Evolutionary conservation across 2,329 filamentous ascomycete species (phyloP).

Genomic region (Akanthomyces dipterigenus): DNA sequence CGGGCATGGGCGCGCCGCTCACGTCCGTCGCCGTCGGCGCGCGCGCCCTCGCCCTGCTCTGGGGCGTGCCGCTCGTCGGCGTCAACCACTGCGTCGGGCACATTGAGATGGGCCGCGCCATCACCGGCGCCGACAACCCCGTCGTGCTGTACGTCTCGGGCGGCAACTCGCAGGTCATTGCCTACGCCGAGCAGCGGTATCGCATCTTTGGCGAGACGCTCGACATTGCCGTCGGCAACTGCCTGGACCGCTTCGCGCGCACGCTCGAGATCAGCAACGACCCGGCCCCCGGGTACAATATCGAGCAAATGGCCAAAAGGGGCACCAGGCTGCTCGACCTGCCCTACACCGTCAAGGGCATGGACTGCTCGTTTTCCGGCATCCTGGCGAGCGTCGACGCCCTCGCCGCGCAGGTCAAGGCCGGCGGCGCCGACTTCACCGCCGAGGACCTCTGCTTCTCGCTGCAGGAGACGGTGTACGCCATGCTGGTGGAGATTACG

Average conservation of each 20-base stretch:
- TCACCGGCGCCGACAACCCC: conserved; percentile 84
- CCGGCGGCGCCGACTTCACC: conserved; percentile 54
- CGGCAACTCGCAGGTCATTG: conserved; percentile 96
- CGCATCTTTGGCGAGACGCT: conserved; percentile 97
- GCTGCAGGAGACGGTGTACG: conserved; percentile 89
- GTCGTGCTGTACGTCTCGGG: conserved; percentile 94
- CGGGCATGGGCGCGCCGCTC: conserved; percentile 92
- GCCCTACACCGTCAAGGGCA: conserved; percentile 94
- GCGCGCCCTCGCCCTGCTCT: conserved; percentile 72
- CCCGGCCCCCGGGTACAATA: conserved; percentile 94
- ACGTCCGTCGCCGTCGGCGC: conserved; percentile 82
- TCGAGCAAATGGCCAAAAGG: conserved; percentile 82
- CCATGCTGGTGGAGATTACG: conserved; percentile 98
- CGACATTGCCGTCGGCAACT: conserved; percentile 96
- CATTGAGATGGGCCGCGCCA: conserved; percentile 95
- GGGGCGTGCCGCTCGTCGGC: conserved; percentile 81
- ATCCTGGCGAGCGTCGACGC: conserved; percentile 80
- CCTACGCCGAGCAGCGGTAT: conserved; percentile 89
- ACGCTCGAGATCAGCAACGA: conserved; percentile 91
- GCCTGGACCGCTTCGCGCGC: conserved; percentile 89
- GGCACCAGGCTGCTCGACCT: conserved; percentile 72
- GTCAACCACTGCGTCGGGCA: conserved; percentile 98
- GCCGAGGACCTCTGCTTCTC: conserved; percentile 86
- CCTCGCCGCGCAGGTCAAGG: conserved; percentile 61
- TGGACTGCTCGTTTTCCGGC: conserved; percentile 95